Evolutionary conservation across 2,329 filamentous ascomycete species (phyloP), one percentile per base, ranked within the genome.

Genomic region (Didymellaceae sp.): DNA sequence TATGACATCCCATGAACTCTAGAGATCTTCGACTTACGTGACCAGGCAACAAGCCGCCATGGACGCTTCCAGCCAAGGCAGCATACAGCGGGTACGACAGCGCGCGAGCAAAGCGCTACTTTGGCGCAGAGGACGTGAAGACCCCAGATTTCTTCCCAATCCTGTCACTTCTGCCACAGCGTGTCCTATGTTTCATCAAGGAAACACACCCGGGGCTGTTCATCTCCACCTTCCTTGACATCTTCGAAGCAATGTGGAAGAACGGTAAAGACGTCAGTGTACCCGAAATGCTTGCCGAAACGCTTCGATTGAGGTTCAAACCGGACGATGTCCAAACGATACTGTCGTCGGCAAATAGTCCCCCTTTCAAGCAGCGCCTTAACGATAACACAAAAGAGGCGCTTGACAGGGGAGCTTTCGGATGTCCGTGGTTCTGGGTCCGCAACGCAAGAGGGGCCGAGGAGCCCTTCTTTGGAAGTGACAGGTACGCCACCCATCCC

Each of bases 401-500:
- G 0, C 69, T 90, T 13, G 80, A 83, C 28, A 76, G 75, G 40
- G 89, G 89, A 0, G 89, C 89, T 0, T 93, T 89, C 71, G 90
- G 90, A 0, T 84, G 85, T 40, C 90, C 90, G 1, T 93, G 89
- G 89, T 78, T 89, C 53, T 86, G 85, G 81, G 88, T 86, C 3
- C 79, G 77, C 14, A 84, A 87, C 60, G 68, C 65, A 1, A 70
- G 80, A 54, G 86, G 86, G 0, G 70, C 78, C 47, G 78, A 78
- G 39, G 85, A 89, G 74, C 83, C 86, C 0, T 90, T 91, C 68
- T 92, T 92, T 72, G 89, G 89, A 2, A 91, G 87, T 72, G 89
- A 92, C 73, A 77, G 84, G 82, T 80, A 67, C 52, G 72, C 72
- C 40, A 46, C 24, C 20, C 24, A 20, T 46, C 42, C 24, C 43